A percentile compares a stretch with the other conserved stretches of the same genome.
phyloP scores from a whole-genome alignment of 768 basidiomycete species.

The Candolleomyces aberdarensis region DNA sequence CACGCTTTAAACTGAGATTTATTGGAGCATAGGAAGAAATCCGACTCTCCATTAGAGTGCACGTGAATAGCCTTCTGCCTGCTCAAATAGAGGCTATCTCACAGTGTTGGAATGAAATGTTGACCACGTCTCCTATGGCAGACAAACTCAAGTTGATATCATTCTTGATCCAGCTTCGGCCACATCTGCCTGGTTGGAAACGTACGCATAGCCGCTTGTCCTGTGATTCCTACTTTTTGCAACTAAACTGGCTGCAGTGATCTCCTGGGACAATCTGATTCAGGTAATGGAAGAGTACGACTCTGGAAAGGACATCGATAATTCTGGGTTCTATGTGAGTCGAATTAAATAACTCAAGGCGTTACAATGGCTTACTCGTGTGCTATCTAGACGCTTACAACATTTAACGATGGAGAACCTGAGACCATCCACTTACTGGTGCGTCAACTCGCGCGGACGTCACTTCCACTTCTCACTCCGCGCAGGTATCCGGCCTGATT shows the following conservation, averaged over 20 bases:
- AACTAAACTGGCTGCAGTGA: slow-evolving; percentile 34
- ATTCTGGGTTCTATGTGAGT: slow-evolving; percentile 39
- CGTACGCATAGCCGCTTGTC: slow-evolving; percentile 32
- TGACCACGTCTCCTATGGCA: slow-evolving; percentile 50
- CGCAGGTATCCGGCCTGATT: slow-evolving; percentile 52
- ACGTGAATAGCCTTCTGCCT: slow-evolving; percentile 58
- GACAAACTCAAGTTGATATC: slow-evolving; percentile 57
- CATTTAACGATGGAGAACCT: slow-evolving; percentile 30
- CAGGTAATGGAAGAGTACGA: slow-evolving; percentile 59
- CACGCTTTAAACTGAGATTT: not conserved
- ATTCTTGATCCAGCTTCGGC: slow-evolving; percentile 66
- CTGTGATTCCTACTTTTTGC: not conserved
- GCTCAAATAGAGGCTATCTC: slow-evolving; percentile 65
- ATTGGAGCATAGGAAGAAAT: slow-evolving; percentile 57
- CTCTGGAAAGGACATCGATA: slow-evolving; percentile 31
- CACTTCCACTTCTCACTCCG: not conserved
- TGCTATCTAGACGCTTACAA: no score
- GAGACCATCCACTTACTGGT: slow-evolving; percentile 40
- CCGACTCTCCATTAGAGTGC: slow-evolving; percentile 53
- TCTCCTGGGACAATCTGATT: slow-evolving; percentile 62
- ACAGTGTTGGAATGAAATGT: slow-evolving; percentile 62
- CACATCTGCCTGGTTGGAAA: slow-evolving; percentile 67
- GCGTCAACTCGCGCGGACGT: slow-evolving; percentile 32
- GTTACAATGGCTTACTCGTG: slow-evolving; percentile 5
- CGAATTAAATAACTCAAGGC: not conserved